A percentile compares a stretch with the other conserved stretches of the same genome.
phyloP scores from a whole-genome alignment of 768 basidiomycete species.

The Pisolithus marmoratus region DNA sequence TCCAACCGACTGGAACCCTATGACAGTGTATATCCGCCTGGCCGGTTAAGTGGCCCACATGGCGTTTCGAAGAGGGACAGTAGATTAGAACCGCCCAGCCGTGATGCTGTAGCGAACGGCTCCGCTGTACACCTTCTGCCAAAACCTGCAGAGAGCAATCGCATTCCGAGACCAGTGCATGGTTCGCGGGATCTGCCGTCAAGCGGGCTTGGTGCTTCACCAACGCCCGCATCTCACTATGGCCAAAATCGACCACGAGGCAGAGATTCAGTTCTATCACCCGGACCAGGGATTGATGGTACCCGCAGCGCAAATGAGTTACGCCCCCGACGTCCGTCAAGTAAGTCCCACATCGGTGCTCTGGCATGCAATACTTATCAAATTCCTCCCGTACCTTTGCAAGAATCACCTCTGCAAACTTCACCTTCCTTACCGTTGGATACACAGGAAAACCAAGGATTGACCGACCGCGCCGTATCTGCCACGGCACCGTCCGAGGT shows the following conservation, averaged over 20 bases:
- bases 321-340: constrained; percentile 19
- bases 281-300: constrained; percentile 11
- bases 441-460: constrained; percentile 15
- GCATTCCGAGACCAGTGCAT: constrained; percentile 12
- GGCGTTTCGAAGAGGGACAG: constrained; percentile 34
- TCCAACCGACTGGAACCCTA: constrained; percentile 88
- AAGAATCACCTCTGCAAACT: constrained; percentile 37
- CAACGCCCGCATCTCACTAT: constrained; percentile 8
- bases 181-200: constrained; percentile 11
- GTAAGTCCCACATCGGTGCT: constrained; percentile 13
- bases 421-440: constrained; percentile 20
- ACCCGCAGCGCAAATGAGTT: constrained; percentile 13
- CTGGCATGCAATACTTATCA: constrained; percentile 15
- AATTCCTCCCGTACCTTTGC: constrained; percentile 24
- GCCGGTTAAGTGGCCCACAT: constrained; percentile 31
- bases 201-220: constrained; percentile 8
- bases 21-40: constrained; percentile 42
- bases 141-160: constrained; percentile 35
- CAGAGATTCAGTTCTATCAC: constrained; percentile 12
- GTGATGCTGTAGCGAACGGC: constrained; percentile 42
- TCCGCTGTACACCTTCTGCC: constrained; percentile 53
- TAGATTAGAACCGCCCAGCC: constrained; percentile 38
- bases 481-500: constrained; percentile 36
- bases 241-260: constrained; percentile 13
- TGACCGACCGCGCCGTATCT: constrained; percentile 40